Evolutionary conservation across 371 early-diverging fungal genomes (phyloP), one percentile per base, ranked within the genome.

Genomic region (Mortierella sp.): DNA sequence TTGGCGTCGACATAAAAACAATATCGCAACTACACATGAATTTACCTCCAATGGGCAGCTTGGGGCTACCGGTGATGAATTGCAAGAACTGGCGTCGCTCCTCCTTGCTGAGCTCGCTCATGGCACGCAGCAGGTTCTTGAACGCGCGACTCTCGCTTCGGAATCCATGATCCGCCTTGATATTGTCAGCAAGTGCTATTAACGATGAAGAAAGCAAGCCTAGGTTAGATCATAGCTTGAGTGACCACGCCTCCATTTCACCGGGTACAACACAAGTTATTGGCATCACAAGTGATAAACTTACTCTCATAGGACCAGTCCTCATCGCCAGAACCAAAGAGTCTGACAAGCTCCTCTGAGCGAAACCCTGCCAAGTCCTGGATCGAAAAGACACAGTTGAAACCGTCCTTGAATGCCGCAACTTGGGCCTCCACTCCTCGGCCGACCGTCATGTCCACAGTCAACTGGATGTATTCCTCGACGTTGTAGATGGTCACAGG

Each of bases 31-130:
- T 41, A 39, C 13, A 1, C 47, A 64, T 63, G 8, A 3, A 5
- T 34, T 7, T 79, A 68, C 91, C 93, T 40, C 96, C 97, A 66
- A 96, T 91, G 9, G 99, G 99, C 55, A 98, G 88, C 73, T 92
- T 90, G 9, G 97, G 95, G n/a, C 96, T 93, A 1, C 98, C 99
- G 0, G 98, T 98, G 19, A 96, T 93, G 74, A 97, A 98, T 77
- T 92, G 93, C 55, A 97, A 84, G 80, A 98, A 97, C 68, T 87
- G 89, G n/a, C 97, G 93, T 34, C 94, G 89, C 72, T 95, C 93
- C 0, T 74, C 79, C 10, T 72, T 71, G 37, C 80, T 86, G 76
- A 96, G 91, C 44, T 88, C 88, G 4, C 90, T 88, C 88, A 98
- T 88, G 48, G 95, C 90, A 39, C 89, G 86, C 41, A 93, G 68